These are phyloP conservation scores for Dendrobium catenatum DNA, from an alignment of 106 monocot genomes.

Conservation along the genomic window DNA sequence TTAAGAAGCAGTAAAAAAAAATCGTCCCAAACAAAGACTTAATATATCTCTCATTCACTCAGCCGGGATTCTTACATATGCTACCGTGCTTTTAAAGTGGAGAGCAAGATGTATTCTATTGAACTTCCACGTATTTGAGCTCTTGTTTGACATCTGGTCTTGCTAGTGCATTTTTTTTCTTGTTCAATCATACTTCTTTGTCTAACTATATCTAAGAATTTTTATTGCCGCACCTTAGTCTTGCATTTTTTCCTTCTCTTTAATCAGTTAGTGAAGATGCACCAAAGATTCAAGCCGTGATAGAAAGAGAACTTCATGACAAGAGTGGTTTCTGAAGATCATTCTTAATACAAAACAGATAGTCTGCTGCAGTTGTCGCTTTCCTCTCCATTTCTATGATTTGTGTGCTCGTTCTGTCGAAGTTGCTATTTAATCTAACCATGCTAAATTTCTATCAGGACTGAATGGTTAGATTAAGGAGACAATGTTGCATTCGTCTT, in stretches of 20 bases:
- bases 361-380: background rate
- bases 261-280: background rate
- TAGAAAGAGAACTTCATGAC: background rate
- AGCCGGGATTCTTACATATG: too few relatives aligned
- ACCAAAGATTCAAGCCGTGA: background rate
- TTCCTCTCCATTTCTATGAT: background rate
- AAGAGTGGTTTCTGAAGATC: background rate
- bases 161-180: too few relatives aligned
- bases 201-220: too few relatives aligned
- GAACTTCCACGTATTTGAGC: too few relatives aligned
- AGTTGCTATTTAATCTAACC: background rate
- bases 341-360: background rate
- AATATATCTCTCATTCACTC: too few relatives aligned
- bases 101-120: too few relatives aligned
- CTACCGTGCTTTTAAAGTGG: too few relatives aligned
- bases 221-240: background rate
- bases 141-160: too few relatives aligned
- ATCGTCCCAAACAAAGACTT: too few relatives aligned
- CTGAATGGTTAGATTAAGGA: background rate
- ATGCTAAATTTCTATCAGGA: background rate
- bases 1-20: too few relatives aligned
- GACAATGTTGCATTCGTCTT: background rate
- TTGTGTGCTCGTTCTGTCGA: background rate
- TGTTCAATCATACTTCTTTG: too few relatives aligned
- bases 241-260: background rate